Conservation (phyloP, 371 early-diverging fungal species). For the Catenaria anguillulae region DNA sequence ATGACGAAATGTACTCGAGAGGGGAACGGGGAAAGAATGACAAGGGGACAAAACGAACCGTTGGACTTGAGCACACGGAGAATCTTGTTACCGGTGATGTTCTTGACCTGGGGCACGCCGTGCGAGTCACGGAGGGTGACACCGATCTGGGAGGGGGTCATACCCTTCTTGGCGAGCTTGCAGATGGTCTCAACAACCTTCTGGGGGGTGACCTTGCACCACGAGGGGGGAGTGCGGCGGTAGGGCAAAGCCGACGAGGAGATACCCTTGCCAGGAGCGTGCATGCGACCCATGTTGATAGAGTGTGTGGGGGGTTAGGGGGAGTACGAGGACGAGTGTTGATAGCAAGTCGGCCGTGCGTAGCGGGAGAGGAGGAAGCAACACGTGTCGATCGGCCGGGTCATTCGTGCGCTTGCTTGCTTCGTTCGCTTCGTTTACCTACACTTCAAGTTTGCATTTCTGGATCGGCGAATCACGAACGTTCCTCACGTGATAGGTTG, state of each 20-base stretch:
- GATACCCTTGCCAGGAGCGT: constrained; percentile 97
- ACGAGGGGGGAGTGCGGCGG: constrained; percentile 93
- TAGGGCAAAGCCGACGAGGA: constrained; percentile 97
- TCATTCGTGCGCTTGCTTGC: too few relatives aligned
- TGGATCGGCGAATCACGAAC: too few relatives aligned
- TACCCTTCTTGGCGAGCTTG: constrained; percentile 99
- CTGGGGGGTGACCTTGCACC: constrained; percentile 90
- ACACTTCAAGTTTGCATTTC: too few relatives aligned
- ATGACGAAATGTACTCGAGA: too few relatives aligned
- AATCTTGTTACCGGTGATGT: constrained; percentile 93
- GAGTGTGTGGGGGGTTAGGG: too few relatives aligned
- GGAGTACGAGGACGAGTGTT: too few relatives aligned
- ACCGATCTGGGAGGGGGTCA: constrained; percentile 98
- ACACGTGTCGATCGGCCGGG: too few relatives aligned
- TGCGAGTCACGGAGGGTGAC: constrained; percentile 94
- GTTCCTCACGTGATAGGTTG: background rate
- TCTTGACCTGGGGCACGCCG: constrained; percentile 93
- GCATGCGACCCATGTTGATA: constrained; percentile 81
- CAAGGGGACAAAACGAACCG: constrained; percentile 25
- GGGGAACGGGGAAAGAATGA: constrained; percentile 4
- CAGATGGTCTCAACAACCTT: constrained; percentile 97
- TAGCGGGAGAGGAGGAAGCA: too few relatives aligned
- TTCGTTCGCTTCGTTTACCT: constrained; percentile 99
- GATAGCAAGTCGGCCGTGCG: too few relatives aligned
- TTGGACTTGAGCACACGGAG: constrained; percentile 82